Evolutionary conservation across 176 grass and related monocot genomes (phyloP).

Genomic region (Eleusine coracana): DNA sequence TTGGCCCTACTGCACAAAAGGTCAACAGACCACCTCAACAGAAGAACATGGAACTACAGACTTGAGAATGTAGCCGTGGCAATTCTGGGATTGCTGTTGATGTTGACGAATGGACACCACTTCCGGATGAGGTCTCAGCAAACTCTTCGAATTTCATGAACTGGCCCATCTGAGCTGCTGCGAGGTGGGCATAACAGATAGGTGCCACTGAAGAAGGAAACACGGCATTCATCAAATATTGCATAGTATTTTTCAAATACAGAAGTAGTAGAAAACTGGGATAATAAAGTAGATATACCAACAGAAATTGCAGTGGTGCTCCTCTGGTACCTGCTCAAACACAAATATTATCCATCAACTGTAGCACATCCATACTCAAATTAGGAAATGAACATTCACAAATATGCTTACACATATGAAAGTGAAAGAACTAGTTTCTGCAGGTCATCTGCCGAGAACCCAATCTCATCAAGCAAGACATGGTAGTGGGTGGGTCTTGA

Average conservation of each 20-base stretch:
- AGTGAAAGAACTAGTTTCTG: constrained; percentile 90
- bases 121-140: constrained; percentile 50
- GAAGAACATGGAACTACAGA: constrained; percentile 94
- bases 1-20: constrained; percentile 12
- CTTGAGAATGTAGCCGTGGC: constrained; percentile 70
- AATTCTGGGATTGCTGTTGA: constrained; percentile 62
- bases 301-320: constrained; percentile 91
- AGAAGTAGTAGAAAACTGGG: not conserved
- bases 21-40: constrained; percentile 49
- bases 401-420: constrained; percentile 79
- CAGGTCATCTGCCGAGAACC: constrained; percentile 70
- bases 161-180: constrained; percentile 79
- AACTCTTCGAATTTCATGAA: constrained; percentile 87
- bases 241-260: not conserved
- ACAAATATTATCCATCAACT: constrained; percentile 5
- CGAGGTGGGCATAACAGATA: constrained; percentile 82
- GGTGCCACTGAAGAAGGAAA: constrained; percentile 77
- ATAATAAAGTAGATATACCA: constrained; percentile 43
- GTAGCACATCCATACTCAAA: not conserved
- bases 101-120: constrained; percentile 43
- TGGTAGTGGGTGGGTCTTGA: constrained; percentile 89
- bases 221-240: constrained; percentile 17
- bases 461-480: constrained; percentile 86
- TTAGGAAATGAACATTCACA: constrained; percentile 20
- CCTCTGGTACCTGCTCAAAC: constrained; percentile 78